These are phyloP conservation scores for Penicillium simplicissimum DNA, from an alignment of 495 filamentous ascomycete genomes.

Conservation along the genomic window DNA sequence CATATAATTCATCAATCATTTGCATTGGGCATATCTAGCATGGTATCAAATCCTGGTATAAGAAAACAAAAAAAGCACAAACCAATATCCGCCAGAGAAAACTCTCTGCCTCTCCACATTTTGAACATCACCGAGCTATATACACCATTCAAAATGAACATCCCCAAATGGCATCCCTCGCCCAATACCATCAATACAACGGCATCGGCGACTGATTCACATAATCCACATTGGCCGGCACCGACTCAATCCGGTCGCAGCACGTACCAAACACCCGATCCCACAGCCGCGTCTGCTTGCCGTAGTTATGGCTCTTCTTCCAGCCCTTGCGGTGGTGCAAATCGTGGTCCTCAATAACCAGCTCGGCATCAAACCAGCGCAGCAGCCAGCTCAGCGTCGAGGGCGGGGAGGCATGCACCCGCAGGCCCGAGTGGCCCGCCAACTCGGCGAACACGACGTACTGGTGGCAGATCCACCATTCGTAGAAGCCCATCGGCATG, in stretches of 20 bases:
- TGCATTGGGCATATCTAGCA: slow-evolving; percentile 4
- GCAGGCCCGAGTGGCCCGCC: slow-evolving; percentile 38
- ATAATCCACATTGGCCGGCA: slow-evolving; percentile 35
- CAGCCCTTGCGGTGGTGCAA: slow-evolving; percentile 44
- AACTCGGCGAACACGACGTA: slow-evolving; percentile 41
- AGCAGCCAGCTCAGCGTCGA: slow-evolving; percentile 34
- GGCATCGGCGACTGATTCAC: slow-evolving; percentile 35
- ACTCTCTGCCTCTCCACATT: not conserved
- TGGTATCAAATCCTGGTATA: slow-evolving; percentile 6
- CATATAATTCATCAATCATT: slow-evolving; percentile 9
- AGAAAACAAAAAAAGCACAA: slow-evolving; percentile 1
- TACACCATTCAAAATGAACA: not conserved
- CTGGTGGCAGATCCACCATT: slow-evolving; percentile 45
- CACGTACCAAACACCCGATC: slow-evolving; percentile 43
- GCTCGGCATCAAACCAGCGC: slow-evolving; percentile 30
- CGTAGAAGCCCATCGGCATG: slow-evolving; percentile 42
- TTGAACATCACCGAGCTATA: not conserved
- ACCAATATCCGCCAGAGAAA: too few species aligned
- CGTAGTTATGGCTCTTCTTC: slow-evolving; percentile 44
- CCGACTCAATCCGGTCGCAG: slow-evolving; percentile 32
- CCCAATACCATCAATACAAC: slow-evolving; percentile 17
- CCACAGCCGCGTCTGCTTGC: slow-evolving; percentile 45
- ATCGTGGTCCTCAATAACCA: slow-evolving; percentile 44
- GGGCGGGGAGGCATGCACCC: slow-evolving; percentile 34
- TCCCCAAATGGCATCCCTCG: not conserved